Percentiles rank a stretch among this genome's conserved stretches.
Conservation (phyloP, 495 filamentous ascomycete genomes). For the Aspergillus cristatus region DNA sequence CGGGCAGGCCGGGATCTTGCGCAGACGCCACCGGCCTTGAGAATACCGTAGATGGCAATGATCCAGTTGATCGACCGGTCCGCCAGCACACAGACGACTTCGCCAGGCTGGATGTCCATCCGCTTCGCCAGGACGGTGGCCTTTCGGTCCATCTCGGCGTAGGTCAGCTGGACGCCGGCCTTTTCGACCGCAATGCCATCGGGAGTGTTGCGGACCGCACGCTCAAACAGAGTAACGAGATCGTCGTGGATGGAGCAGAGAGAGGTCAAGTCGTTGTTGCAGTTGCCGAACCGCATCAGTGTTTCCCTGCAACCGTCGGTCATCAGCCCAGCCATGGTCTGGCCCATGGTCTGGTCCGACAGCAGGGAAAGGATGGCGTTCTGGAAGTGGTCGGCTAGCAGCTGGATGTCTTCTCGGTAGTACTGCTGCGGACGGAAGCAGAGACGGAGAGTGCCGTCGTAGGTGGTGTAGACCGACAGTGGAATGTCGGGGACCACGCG, state of each 20-base stretch:
- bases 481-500: background rate
- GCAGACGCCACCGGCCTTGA: slow-evolving; percentile 25
- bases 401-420: background rate
- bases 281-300: background rate
- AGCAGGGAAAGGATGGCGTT: background rate
- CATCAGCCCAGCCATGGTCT: background rate
- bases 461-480: background rate
- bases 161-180: slow-evolving; percentile 5
- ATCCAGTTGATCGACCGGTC: slow-evolving; percentile 33
- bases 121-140: background rate
- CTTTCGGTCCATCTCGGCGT: slow-evolving; percentile 7
- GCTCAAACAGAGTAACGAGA: slow-evolving; percentile 14
- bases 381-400: background rate
- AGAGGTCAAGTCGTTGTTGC: background rate
- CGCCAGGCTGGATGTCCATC: slow-evolving; percentile 8
- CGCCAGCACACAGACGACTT: slow-evolving; percentile 21
- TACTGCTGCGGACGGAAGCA: background rate
- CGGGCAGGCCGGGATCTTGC: slow-evolving; percentile 11
- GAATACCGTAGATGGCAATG: slow-evolving; percentile 19
- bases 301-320: background rate
- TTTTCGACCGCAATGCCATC: slow-evolving; percentile 7
- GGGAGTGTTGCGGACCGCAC: slow-evolving; percentile 2
- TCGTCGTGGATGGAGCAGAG: slow-evolving; percentile 6
- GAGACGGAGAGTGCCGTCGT: slow-evolving; percentile 1
- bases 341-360: background rate